A percentile compares a stretch with the other conserved stretches of the same genome.
These are phyloP conservation scores for Scenedesmus sp. DNA, from an alignment of 163 green algal species.

Conservation along the genomic window DNA sequence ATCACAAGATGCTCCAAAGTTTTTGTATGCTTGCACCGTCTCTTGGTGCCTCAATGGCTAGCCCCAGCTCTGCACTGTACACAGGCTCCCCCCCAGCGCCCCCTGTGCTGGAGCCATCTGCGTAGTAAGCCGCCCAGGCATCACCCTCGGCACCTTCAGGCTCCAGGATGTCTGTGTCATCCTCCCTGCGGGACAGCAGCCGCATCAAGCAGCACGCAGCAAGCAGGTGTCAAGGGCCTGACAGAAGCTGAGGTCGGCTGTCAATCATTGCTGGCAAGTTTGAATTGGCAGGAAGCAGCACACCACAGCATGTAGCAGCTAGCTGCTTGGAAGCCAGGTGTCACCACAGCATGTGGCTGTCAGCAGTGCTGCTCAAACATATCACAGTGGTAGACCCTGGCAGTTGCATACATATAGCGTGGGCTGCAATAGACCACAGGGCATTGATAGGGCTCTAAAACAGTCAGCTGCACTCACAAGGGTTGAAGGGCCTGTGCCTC, in stretches of 20 bases:
- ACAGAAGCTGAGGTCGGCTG: too few species aligned
- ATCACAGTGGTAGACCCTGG: too few species aligned
- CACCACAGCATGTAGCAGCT: too few species aligned
- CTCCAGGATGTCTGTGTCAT: conserved; percentile 76
- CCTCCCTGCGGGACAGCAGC: conserved; percentile 55
- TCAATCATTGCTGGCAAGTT: too few species aligned
- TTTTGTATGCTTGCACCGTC: conserved; percentile 69
- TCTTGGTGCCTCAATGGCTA: conserved; percentile 78
- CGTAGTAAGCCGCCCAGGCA: conserved; percentile 77
- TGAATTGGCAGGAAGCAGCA: too few species aligned
- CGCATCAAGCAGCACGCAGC: conserved; percentile 1
- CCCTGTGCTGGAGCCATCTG: conserved; percentile 60
- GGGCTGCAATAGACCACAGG: too few species aligned
- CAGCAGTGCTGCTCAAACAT: too few species aligned
- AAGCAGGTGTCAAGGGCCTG: not conserved
- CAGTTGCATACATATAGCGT: too few species aligned
- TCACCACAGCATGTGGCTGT: too few species aligned
- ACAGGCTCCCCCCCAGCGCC: conserved; percentile 63
- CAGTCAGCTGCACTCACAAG: conserved; percentile 2
- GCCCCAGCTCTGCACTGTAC: conserved; percentile 73
- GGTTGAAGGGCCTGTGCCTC: not conserved
- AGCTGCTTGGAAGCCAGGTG: too few species aligned
- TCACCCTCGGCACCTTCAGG: conserved; percentile 56
- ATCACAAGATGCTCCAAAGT: conserved; percentile 80
- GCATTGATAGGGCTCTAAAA: too few species aligned